Base-by-base conservation (phyloP, 2,329 filamentous ascomycete species). In the Capronia americana region DNA sequence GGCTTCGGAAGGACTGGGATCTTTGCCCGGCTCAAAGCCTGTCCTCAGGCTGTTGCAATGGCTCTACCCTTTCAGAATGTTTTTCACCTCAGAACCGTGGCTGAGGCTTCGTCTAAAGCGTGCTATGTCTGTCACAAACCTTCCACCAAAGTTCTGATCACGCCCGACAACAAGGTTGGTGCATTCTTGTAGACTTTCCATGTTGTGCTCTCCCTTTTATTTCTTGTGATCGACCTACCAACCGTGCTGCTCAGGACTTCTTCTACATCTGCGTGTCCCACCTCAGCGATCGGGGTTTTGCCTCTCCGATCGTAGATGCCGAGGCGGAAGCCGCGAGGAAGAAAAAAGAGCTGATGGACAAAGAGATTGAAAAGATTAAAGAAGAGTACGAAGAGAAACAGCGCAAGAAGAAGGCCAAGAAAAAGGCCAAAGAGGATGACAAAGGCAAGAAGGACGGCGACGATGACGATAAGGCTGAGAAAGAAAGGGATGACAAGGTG, bases 111-210 rank as follows among this genome's bases (percentile, higher is more conserved):
- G 1, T 86, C 92, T 12, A 96, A 92, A 79, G 84, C 92, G 57
- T 99, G 95, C 79, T 90, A 92, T 78, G 88, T 98, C 69, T 98
- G 95, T 84, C 96, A 90, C 83, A 96, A 95, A 79, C 90, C 91
- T 8, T 92, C 90, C 66, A 88, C 89, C 6, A 96, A 90, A 71
- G 94, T 98, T 20, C 83, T 99, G 62, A 92, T 97, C 72, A 96
- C 93, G 8, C 87, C 91, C 0, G 93, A 96, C 74, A 93, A 92
- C 74, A 95, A 94, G 87, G 93, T 95, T 80, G 72, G 74, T 50
- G 24, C 51, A 24, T 17, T 70, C 44, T n/a, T 8, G 38, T n/a
- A 44, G 38, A 8, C 38, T n/a, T 44, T 44, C 38, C 6, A 3
- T n/a, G 2, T 44, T 6, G 38, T 17, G 20, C 17, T 17, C 38